phyloP scores from a whole-genome alignment of 768 basidiomycete species.

The Serendipita sp. region DNA sequence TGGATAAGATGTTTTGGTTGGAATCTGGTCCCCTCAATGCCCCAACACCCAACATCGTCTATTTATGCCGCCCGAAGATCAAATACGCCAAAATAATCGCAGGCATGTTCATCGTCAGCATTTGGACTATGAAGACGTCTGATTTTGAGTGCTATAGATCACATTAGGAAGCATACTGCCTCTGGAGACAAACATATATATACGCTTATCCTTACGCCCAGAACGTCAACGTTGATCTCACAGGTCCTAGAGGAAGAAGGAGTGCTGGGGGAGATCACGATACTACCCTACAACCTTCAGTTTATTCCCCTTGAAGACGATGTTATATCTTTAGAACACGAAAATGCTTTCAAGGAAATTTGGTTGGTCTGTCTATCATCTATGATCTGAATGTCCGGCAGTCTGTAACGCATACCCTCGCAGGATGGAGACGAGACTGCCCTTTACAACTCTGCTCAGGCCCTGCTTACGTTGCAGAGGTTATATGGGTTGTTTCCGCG shows the following conservation, averaged over 20 bases:
- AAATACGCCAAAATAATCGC: conserved; percentile 80
- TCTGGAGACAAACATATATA: conserved; percentile 54
- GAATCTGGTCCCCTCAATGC: conserved; percentile 76
- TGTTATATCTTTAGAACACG: conserved; percentile 78
- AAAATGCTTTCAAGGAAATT: conserved; percentile 71
- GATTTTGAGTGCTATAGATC: conserved; percentile 38
- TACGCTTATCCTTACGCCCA: conserved; percentile 75
- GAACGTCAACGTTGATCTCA: conserved; percentile 71
- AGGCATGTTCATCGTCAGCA: conserved; percentile 35
- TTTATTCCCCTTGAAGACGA: conserved; percentile 91
- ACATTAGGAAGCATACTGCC: conserved; percentile 68
- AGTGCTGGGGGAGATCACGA: conserved; percentile 86
- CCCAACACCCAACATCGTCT: conserved; percentile 77
- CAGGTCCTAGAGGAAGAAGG: conserved; percentile 89
- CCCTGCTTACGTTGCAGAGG: conserved; percentile 66
- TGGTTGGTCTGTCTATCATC: conserved; percentile 55
- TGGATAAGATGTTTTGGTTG: conserved; percentile 99
- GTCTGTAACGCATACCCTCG: neutral
- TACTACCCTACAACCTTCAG: conserved; percentile 79
- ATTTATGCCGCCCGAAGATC: conserved; percentile 79
- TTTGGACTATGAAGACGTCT: neutral
- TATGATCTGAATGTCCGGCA: neutral
- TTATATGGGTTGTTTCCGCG: conserved; percentile 83
- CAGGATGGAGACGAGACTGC: conserved; percentile 90
- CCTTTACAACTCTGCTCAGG: conserved; percentile 78